Evolutionary conservation across 2,329 filamentous ascomycete genomes (phyloP), one percentile per base, ranked within the genome.

Genomic region (Pseudonectria buxi): DNA sequence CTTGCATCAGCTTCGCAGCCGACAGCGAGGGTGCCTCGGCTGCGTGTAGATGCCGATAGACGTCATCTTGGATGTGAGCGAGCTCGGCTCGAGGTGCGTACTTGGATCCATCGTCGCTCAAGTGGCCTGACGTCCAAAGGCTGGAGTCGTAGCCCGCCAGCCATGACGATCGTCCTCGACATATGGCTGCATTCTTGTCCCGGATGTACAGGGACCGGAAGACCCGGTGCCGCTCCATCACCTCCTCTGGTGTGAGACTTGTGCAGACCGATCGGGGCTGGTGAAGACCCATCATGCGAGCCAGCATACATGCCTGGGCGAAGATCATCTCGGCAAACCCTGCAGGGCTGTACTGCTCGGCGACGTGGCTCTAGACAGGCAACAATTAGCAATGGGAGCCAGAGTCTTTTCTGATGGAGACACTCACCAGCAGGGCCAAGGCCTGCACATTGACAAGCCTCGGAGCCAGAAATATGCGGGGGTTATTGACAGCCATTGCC

Each of bases 281-380:
- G 35, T 53, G 48, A 26, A 53, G 46, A 0, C 50, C 50, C 48
- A 53, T 53, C 7, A 43, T 53, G 6, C 50, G 45, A 24, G 50
- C 50, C 24, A 53, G 33, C 4, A 49, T 31, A 14, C 50, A 53
- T 6, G 50, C 50, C 25, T 53, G 50, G 18, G 50, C 48, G 25
- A 53, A 53, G 7, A 53, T 35, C 2, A 52, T 26, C 26, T 49
- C 50, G 10, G 50, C 47, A 14, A 53, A 37, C 6, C 43, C 40
- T 2, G 43, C 41, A 3, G 50, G 44, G 14, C 50, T 52, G 22
- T 52, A 53, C 6, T 53, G 50, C 14, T 53, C 50, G 10, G 47
- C 47, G 7, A 52, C 39, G 12, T 52, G 46, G 25, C 50, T 53
- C 50, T 53, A 26, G 15, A 7, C 3, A 4, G 2, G 7, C 2